These are phyloP conservation scores for Amniculicola lignicola DNA, from an alignment of 495 filamentous ascomycete genomes.

Conservation along the genomic window DNA sequence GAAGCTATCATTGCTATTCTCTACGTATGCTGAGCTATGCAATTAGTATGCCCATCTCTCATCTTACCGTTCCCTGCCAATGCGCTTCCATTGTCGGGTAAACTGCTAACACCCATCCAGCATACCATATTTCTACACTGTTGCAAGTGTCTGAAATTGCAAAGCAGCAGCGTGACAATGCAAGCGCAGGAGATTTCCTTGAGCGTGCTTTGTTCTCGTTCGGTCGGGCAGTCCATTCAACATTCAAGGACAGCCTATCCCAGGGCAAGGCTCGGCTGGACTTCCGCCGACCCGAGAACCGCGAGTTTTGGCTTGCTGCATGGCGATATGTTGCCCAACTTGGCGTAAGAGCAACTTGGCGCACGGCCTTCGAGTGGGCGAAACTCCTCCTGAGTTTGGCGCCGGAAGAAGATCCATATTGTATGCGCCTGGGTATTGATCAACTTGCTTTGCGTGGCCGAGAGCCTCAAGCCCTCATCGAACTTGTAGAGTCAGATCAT, in stretches of 20 bases:
- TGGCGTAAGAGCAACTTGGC: constrained; percentile 85
- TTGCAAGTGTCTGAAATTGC: constrained; percentile 91
- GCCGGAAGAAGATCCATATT: constrained; percentile 76
- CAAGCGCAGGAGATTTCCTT: constrained; percentile 79
- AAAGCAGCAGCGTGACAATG: constrained; percentile 81
- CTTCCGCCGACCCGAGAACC: constrained; percentile 76
- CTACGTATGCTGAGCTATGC: too few relatives aligned
- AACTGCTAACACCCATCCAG: constrained; percentile 24
- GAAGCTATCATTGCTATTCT: too few relatives aligned
- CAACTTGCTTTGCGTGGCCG: constrained; percentile 75
- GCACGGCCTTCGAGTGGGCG: constrained; percentile 89
- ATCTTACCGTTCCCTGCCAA: too few relatives aligned
- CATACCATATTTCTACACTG: constrained; percentile 90
- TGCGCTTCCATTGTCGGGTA: too few relatives aligned
- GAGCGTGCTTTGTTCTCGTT: constrained; percentile 93
- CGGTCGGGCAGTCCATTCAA: constrained; percentile 75
- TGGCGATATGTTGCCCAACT: constrained; percentile 83
- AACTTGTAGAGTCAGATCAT: constrained; percentile 60
- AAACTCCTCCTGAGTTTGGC: constrained; percentile 77
- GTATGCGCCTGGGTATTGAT: constrained; percentile 72
- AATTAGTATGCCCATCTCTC: too few relatives aligned
- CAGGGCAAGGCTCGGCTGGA: constrained; percentile 76
- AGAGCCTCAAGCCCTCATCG: constrained; percentile 71
- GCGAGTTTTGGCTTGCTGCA: constrained; percentile 87
- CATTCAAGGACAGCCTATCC: constrained; percentile 70